phyloP scores from a whole-genome alignment of 225 moss, liverwort and hornwort genomes.

The Thuidium tamariscinum region DNA sequence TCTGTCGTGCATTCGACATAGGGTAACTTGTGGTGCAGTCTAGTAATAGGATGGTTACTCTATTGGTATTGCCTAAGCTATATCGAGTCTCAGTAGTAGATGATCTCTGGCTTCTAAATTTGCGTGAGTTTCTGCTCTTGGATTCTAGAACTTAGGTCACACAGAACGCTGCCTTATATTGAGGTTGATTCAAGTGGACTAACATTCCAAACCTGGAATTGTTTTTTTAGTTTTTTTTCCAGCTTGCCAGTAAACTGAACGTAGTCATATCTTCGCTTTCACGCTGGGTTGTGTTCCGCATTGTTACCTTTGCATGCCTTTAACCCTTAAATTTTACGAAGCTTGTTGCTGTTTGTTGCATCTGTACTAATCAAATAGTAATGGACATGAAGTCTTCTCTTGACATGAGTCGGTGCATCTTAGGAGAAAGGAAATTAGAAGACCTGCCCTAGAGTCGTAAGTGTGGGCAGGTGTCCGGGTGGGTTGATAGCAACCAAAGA shows the following conservation, averaged over 20 bases:
- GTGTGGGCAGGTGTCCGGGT: not conserved
- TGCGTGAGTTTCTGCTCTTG: not conserved
- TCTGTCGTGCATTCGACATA: not conserved
- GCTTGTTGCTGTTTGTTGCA: not conserved
- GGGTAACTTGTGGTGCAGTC: not conserved
- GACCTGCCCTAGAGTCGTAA: not conserved
- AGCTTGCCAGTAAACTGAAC: not conserved
- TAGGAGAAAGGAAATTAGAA: not conserved
- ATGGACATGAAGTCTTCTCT: not conserved
- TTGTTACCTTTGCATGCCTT: not conserved
- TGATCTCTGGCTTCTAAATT: not conserved
- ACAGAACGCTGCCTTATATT: not conserved
- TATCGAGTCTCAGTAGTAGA: not conserved
- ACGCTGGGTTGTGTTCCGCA: not conserved
- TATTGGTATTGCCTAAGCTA: not conserved
- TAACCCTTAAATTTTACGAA: not conserved
- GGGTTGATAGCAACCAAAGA: no score
- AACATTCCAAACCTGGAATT: not conserved
- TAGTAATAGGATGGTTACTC: not conserved
- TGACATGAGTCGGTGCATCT: not conserved
- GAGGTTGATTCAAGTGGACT: not conserved
- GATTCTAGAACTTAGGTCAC: not conserved
- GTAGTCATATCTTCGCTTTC: not conserved
- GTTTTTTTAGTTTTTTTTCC: not conserved
- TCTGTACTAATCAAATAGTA: not conserved